Evolutionary conservation across 768 basidiomycete genomes (phyloP), one percentile per base, ranked within the genome.

Genomic region (Crepidotus variabilis): DNA sequence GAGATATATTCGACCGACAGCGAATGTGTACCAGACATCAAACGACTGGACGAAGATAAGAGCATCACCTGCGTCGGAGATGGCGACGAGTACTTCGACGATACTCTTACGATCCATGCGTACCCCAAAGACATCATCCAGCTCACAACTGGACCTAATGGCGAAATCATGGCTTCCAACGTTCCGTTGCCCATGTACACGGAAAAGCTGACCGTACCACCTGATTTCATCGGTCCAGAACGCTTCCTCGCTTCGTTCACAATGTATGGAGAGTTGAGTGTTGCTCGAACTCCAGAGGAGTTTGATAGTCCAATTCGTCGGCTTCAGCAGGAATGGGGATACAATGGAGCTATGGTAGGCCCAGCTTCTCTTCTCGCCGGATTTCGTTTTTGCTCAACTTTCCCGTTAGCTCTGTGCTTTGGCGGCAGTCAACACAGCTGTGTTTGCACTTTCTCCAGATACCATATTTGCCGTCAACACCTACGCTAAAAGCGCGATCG

Each of bases 291-390:
- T 10, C 78, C 83, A 51, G 77, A 76, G 1, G 75, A 84, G 8
- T 86, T 75, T 52, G 83, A 87, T 47, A 67, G 67, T 11, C 64
- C 87, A 2, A 73, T 83, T 48, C 57, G 56, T 2, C 68, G 81
- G 39, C 61, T 88, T 21, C 72, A 80, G 58, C 71, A 71, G 23
- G 88, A 90, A 60, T 90, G 88, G 88, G 80, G 78, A 5, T 84
- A 80, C 47, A 72, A 82, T 14, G 86, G 84, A n/a, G 84, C 79
- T 34, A 71, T 84, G 64, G 82, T 87, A 57, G n/a, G n/a, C n/a
- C n/a, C n/a, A 60, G 82, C 73, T 21, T n/a, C 22, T 43, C 23
- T 20, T n/a, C 13, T 5, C 51, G n/a, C 10, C 21, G 52, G 21
- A 20, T 50, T 33, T 45, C n/a, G 36, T 50, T 16, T 22, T 35